Base-by-base conservation (phyloP, 108 stramenopile genomes). In the Cyclotella cryptica region DNA sequence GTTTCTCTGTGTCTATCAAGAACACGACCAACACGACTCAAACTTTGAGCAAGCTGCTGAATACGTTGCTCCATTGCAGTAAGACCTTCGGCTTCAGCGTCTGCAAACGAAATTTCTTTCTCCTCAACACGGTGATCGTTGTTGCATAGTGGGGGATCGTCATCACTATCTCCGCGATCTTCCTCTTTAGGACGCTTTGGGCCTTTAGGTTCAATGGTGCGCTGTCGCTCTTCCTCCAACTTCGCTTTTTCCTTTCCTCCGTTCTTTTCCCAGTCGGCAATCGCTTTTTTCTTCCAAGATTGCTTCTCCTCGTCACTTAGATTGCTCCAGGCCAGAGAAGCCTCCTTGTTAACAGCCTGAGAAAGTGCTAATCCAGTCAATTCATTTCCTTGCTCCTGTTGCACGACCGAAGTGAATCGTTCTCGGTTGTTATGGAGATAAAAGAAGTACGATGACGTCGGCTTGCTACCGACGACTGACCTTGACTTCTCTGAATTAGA, bases 41-140 rank as follows among this genome's bases (percentile, higher is more conserved):
- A 76, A 26, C 89, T 83, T 53, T 93, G 92, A 4, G 95, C 88
- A 53, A 96, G 83, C 75, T 91, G 90, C 60, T 95, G 94, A 67
- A 95, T 92, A 18, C 94, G 84, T 65, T 95, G 92, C 65, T 91
- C 92, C 94, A 95, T 95, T 24, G 95, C 90, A 57, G 87, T 86
- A 30, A 84, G 73, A n/a, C 93, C 94, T 69, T 96, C 94, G 12
- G 89, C 90, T 61, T 96, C 94, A 10, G 94, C 94, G 46, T 81
- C 88, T 58, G 89, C 89, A 71, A 93, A 92, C 39, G 92, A 86
- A 19, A 93, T 77, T 15, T 66, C 60, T 19, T 85, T 80, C 1
- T 84, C 61, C 45, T 74, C 76, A 42, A 79, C 45, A 10, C 11
- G 71, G 26, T 55, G 51, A 54, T 72, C 62, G 51, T 21, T 53